phyloP scores from a whole-genome alignment of 257 asterid genomes.

The Paulownia fortunei region DNA sequence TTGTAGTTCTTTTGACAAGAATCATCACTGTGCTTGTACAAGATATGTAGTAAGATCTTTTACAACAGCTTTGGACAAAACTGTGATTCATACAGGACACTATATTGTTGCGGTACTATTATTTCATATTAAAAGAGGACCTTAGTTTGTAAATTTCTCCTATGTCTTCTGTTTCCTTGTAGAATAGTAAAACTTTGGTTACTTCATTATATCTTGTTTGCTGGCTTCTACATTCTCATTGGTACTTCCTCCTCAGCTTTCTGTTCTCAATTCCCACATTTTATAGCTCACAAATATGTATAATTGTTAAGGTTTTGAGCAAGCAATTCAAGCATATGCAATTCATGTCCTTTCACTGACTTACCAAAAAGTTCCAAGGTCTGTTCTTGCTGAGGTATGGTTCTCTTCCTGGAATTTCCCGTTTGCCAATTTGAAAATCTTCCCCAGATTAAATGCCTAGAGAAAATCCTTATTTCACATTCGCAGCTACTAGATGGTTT shows the following conservation, averaged over 20 bases:
- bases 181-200: neutral
- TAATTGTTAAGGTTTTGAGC: constrained; percentile 60
- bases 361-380: constrained; percentile 57
- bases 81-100: too few species aligned
- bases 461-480: neutral
- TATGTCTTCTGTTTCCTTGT: neutral
- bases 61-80: neutral
- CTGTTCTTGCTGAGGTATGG: constrained; percentile 73
- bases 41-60: neutral
- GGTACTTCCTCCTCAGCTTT: neutral
- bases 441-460: neutral
- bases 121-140: neutral
- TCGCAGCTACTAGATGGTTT: neutral
- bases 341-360: constrained; percentile 66
- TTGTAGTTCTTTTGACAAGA: too few species aligned
- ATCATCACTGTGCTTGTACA: neutral
- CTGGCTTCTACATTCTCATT: neutral
- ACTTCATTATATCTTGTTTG: too few species aligned
- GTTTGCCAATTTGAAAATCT: neutral
- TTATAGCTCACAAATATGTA: neutral
- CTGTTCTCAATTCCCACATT: neutral
- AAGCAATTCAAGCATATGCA: constrained; percentile 67
- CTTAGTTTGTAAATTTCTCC: neutral
- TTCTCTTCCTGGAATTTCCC: constrained; percentile 18
- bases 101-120: neutral